Percentiles rank a stretch among this genome's conserved stretches.
phyloP scores from a whole-genome alignment of 2,329 filamentous ascomycete species.

The Diaporthe vaccinii region DNA sequence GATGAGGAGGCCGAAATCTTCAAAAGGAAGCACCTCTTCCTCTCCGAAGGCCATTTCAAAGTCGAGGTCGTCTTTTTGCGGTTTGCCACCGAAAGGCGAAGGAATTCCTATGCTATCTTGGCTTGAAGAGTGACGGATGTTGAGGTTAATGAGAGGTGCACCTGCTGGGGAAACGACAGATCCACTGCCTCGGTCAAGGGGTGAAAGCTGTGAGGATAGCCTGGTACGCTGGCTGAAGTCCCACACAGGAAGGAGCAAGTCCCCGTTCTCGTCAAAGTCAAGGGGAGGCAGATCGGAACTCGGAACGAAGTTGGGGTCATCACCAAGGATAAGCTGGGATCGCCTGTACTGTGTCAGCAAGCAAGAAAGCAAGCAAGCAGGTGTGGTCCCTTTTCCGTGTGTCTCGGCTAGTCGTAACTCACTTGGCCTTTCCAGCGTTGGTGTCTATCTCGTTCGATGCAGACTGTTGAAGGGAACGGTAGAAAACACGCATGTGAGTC shows the following conservation, averaged over 20 bases:
- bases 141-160: conserved; percentile 40
- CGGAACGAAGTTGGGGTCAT: conserved; percentile 86
- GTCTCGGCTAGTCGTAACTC: conserved; percentile 47
- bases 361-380: neutral
- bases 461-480: conserved; percentile 63
- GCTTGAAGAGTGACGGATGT: conserved; percentile 41
- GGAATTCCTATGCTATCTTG: conserved; percentile 41
- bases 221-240: conserved; percentile 55
- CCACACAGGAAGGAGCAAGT: conserved; percentile 45
- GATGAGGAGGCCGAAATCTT: conserved; percentile 62
- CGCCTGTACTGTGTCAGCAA: conserved; percentile 63
- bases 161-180: conserved; percentile 50
- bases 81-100: conserved; percentile 41
- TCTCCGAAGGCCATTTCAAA: conserved; percentile 49
- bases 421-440: conserved; percentile 80
- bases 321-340: conserved; percentile 80
- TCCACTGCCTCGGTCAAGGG: conserved; percentile 50
- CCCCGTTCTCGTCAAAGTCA: conserved; percentile 57
- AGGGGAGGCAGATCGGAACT: conserved; percentile 73
- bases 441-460: conserved; percentile 73
- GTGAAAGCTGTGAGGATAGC: conserved; percentile 61
- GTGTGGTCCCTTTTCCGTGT: too few relatives aligned
- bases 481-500: conserved; percentile 77
- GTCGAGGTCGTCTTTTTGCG: conserved; percentile 46
- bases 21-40: conserved; percentile 55